A percentile compares a stretch with the other conserved stretches of the same genome.
phyloP scores from a whole-genome alignment of 345 rosid genomes.

The Pugionium cornutum region DNA sequence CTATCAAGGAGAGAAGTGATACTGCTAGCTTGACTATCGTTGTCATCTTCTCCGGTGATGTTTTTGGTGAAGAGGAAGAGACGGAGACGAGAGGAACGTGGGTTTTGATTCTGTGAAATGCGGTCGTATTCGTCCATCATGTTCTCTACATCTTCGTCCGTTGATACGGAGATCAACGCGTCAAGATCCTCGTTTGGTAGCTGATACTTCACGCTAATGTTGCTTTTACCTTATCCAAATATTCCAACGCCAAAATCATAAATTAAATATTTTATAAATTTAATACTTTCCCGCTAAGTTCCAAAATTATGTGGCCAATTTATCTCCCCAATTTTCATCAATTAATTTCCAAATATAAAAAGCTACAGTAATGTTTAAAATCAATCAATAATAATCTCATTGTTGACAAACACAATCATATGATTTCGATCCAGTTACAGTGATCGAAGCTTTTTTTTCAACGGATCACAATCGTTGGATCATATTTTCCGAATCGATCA shows the following conservation, averaged over 20 bases:
- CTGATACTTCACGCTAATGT: slow-evolving; percentile 83
- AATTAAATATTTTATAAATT: slow-evolving; percentile 1
- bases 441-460: background rate
- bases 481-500: background rate
- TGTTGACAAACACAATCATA: slow-evolving; percentile 8
- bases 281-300: slow-evolving; percentile 32
- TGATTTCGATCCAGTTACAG: slow-evolving; percentile 5
- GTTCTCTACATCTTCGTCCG: slow-evolving; percentile 94
- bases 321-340: slow-evolving; percentile 34
- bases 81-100: slow-evolving; percentile 77
- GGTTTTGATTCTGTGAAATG: slow-evolving; percentile 60
- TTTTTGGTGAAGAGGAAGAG: slow-evolving; percentile 63
- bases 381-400: slow-evolving; percentile 7
- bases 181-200: slow-evolving; percentile 96
- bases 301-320: slow-evolving; percentile 22
- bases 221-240: slow-evolving; percentile 51
- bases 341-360: background rate
- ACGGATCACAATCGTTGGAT: background rate
- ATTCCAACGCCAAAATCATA: slow-evolving; percentile 14
- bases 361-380: background rate
- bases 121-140: slow-evolving; percentile 99
- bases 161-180: slow-evolving; percentile 86
- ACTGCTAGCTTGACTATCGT: slow-evolving; percentile 67
- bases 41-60: slow-evolving; percentile 52
- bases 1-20: slow-evolving; percentile 86